Evolutionary conservation across 116 monocot species (phyloP).

Genomic region (Papilionanthe hybrid): DNA sequence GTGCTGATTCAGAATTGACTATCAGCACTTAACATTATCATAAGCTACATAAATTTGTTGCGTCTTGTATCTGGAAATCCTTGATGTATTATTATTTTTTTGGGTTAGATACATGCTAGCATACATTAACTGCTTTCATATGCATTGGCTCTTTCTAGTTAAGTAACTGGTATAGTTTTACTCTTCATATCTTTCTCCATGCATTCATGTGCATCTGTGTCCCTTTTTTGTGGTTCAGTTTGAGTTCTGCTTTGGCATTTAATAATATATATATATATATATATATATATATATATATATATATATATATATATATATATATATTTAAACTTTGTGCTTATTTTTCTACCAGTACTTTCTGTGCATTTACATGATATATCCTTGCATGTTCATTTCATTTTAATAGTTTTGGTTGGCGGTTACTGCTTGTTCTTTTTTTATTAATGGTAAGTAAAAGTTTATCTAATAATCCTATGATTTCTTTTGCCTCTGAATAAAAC

Average conservation of each 20-base stretch:
- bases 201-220: background rate
- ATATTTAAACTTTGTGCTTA: no score
- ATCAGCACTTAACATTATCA: conserved; percentile 9
- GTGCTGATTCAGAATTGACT: conserved; percentile 6
- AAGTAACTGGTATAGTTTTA: no score
- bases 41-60: conserved; percentile 11
- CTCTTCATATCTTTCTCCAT: background rate
- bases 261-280: no score
- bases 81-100: background rate
- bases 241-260: no score
- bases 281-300: no score
- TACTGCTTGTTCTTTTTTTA: background rate
- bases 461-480: background rate
- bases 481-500: background rate
- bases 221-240: no score
- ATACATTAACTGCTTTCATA: background rate
- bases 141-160: background rate
- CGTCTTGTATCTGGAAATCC: background rate
- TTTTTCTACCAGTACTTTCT: no score
- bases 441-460: background rate
- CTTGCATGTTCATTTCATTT: background rate
- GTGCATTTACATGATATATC: no score
- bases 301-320: no score
- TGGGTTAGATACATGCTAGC: conserved; percentile 2
- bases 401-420: background rate